Evolutionary conservation across 2,329 filamentous ascomycete species (phyloP), one percentile per base, ranked within the genome.

Genomic region (Ophiocordyceps camponoti-leonardi): DNA sequence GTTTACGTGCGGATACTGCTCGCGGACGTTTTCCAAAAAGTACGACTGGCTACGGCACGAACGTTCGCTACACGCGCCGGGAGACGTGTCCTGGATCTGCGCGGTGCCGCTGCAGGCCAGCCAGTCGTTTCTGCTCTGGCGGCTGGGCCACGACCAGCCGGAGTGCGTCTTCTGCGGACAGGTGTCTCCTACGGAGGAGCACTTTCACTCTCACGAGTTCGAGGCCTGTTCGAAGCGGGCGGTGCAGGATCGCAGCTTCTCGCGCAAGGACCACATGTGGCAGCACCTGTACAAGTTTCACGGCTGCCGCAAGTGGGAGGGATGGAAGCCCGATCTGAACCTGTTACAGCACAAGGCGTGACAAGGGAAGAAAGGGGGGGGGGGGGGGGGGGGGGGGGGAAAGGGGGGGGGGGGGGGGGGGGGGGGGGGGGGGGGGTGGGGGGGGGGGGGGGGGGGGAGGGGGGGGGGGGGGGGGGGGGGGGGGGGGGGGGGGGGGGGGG

Each of bases 171-270:
- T 67, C 31, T 67, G 64, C 44, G 65, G 65, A 1, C 47, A 56
- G 7, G 42, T 43, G 2, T 54, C 56, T 0, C 63, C 64, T 1
- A 57, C 52, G 1, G 54, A 62, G 3, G 52, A 61, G 33, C 65
- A 67, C 45, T 52, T 64, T 3, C 53, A 59, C 20, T 58, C 61
- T 4, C 65, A 67, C 47, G 63, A 67, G 47, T 67, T 66, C 20
- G 60, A 64, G 30, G 51, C 67, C 4, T 79, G 75, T 51, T 68
- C 69, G 19, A 68, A 74, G 45, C 71, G 60, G 6, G 53, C 61
- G 7, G 52, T 59, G 7, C 52, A 58, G 18, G 68, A 74, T 39
- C 66, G 64, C 12, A 63, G 57, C 1, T 67, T 67, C 46, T 58
- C 57, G 1, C 59, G 65, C 46, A 67, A 67, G 44, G 65, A 67